Conservation (phyloP, 2,329 filamentous ascomycete genomes). For the Fusarium sp. region DNA sequence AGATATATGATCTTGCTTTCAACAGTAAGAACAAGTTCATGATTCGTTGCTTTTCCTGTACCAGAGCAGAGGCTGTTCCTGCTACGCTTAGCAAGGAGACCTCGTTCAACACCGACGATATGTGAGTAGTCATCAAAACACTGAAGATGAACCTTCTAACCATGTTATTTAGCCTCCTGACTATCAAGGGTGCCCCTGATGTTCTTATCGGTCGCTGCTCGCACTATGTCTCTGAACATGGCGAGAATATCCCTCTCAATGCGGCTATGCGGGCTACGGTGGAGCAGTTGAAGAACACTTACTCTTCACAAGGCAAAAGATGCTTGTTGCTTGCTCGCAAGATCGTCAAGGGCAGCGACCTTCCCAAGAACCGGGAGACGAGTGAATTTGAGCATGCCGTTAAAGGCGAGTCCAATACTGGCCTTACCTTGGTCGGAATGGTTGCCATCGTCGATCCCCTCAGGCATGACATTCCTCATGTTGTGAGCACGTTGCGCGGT, state of each 20-base stretch:
- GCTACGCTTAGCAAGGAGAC: background rate
- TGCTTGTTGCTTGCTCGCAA: conserved; percentile 2
- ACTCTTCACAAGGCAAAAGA: conserved; percentile 10
- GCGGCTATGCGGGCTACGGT: background rate
- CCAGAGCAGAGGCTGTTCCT: conserved; percentile 59
- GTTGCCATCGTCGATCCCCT: conserved; percentile 83
- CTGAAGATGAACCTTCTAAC: background rate
- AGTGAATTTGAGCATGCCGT: conserved; percentile 69
- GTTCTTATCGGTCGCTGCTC: conserved; percentile 67
- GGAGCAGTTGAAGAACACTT: background rate
- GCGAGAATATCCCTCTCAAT: background rate
- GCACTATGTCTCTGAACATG: conserved; percentile 2
- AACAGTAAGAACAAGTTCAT: conserved; percentile 89
- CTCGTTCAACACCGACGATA: background rate
- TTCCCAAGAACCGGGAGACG: conserved; percentile 58
- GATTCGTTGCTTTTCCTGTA: conserved; percentile 53
- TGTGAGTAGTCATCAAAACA: background rate
- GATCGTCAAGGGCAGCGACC: fast-evolving
- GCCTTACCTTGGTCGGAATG: conserved; percentile 76
- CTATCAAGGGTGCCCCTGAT: conserved; percentile 84
- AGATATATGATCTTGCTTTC: conserved; percentile 75
- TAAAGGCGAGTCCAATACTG: conserved; percentile 21
- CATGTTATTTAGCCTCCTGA: conserved; percentile 59
- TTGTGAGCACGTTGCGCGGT: conserved; percentile 71
- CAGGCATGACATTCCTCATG: conserved; percentile 74